These are phyloP conservation scores for Withania somnifera DNA, from an alignment of 305 asterid genomes.

Conservation along the genomic window DNA sequence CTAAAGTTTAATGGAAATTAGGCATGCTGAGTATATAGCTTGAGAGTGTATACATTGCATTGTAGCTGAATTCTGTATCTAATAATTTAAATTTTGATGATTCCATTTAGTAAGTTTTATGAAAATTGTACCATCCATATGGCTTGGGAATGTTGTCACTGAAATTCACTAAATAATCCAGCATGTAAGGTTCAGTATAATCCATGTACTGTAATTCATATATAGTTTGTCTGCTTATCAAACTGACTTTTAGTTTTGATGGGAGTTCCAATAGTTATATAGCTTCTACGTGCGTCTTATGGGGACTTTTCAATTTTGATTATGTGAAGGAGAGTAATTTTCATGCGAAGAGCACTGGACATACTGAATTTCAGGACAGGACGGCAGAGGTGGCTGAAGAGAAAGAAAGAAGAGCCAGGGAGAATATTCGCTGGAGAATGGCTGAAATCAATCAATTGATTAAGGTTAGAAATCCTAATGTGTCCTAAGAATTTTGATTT, in stretches of 20 bases:
- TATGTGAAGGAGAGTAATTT: conserved; percentile 61
- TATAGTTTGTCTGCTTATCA: neutral
- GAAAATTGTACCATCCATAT: neutral
- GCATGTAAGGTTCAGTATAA: neutral
- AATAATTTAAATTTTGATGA: neutral
- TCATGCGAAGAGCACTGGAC: conserved; percentile 89
- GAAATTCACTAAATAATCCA: neutral
- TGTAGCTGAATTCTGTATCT: neutral
- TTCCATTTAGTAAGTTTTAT: neutral
- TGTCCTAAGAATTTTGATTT: neutral
- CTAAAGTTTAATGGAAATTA: neutral
- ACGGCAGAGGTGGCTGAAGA: conserved; percentile 88
- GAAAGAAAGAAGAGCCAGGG: conserved; percentile 71
- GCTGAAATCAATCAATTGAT: conserved; percentile 27
- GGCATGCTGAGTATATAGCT: neutral
- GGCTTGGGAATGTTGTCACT: neutral
- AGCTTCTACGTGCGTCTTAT: neutral
- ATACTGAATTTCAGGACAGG: conserved; percentile 72
- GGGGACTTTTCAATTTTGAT: neutral
- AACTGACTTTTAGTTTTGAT: neutral
- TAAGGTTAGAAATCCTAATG: conserved; percentile 38
- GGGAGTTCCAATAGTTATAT: neutral
- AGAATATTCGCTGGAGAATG: too few species aligned
- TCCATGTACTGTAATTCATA: neutral
- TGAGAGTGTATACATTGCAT: neutral